Conservation (phyloP, 306 rosid species). For the Cicer chorassanicum region DNA sequence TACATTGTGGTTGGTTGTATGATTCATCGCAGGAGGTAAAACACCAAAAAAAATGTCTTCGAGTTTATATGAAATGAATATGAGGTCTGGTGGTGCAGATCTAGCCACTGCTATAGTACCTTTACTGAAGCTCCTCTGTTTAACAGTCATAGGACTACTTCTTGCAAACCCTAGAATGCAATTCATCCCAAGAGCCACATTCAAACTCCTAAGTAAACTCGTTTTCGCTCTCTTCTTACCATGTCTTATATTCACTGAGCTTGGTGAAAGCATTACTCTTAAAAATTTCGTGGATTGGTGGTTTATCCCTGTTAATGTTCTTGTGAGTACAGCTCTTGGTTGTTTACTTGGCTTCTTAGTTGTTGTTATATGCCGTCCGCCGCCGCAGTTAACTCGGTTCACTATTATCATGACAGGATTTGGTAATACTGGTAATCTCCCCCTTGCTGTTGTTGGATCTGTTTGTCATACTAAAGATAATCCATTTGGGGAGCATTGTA, state of each 20-base stretch:
- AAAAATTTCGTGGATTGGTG: constrained; percentile 70
- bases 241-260: constrained; percentile 54
- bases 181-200: constrained; percentile 74
- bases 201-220: constrained; percentile 81
- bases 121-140: constrained; percentile 70
- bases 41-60: background rate
- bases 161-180: constrained; percentile 69
- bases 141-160: constrained; percentile 69
- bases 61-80: constrained; percentile 36
- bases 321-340: constrained; percentile 73
- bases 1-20: background rate
- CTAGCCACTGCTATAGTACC: constrained; percentile 68
- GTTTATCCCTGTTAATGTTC: constrained; percentile 85
- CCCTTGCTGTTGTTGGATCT: constrained; percentile 77
- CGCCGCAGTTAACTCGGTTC: constrained; percentile 67
- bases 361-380: constrained; percentile 77
- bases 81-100: constrained; percentile 56
- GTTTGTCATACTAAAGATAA: constrained; percentile 70
- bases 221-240: constrained; percentile 92
- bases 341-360: constrained; percentile 71
- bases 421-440: constrained; percentile 92
- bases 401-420: constrained; percentile 85
- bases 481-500: constrained; percentile 80
- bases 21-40: background rate
- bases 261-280: constrained; percentile 48